These are phyloP conservation scores for Quillaja saponaria DNA, from an alignment of 306 rosid species.

Conservation along the genomic window DNA sequence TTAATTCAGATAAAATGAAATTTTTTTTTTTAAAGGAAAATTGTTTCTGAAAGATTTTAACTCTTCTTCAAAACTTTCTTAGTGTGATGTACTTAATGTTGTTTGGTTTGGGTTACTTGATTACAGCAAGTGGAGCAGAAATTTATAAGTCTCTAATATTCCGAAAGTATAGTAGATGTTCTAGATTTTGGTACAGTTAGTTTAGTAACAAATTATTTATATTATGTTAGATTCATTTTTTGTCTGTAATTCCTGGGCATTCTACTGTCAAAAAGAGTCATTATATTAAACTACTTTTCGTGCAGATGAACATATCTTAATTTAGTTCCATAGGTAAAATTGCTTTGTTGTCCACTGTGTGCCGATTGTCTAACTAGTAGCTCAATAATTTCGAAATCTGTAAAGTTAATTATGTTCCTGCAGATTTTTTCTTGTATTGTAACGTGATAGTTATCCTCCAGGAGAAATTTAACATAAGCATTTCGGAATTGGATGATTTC, in stretches of 20 bases:
- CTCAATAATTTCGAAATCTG: slow-evolving; percentile 15
- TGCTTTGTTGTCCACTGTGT: not conserved
- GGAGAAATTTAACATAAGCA: slow-evolving; percentile 75
- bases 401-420: slow-evolving; percentile 9
- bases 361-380: slow-evolving; percentile 8
- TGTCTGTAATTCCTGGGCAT: slow-evolving; percentile 10
- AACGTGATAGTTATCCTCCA: slow-evolving; percentile 31
- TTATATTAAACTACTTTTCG: slow-evolving; percentile 18
- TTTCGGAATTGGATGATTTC: slow-evolving; percentile 72
- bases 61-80: not conserved
- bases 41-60: too few relatives aligned
- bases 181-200: slow-evolving; percentile 1
- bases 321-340: slow-evolving; percentile 6
- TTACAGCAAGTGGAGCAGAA: slow-evolving; percentile 7
- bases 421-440: slow-evolving; percentile 19
- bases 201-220: slow-evolving; percentile 2
- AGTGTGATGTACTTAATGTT: too few relatives aligned
- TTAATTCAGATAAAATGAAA: too few relatives aligned
- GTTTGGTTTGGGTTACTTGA: slow-evolving; percentile 6
- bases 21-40: too few relatives aligned
- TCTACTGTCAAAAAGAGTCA: slow-evolving; percentile 4
- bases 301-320: slow-evolving; percentile 12
- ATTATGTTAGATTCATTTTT: not conserved
- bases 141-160: too few relatives aligned
- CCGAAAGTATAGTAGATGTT: too few relatives aligned